Base-by-base conservation (phyloP, 257 asterid species). In the Linderniella brevidens region DNA sequence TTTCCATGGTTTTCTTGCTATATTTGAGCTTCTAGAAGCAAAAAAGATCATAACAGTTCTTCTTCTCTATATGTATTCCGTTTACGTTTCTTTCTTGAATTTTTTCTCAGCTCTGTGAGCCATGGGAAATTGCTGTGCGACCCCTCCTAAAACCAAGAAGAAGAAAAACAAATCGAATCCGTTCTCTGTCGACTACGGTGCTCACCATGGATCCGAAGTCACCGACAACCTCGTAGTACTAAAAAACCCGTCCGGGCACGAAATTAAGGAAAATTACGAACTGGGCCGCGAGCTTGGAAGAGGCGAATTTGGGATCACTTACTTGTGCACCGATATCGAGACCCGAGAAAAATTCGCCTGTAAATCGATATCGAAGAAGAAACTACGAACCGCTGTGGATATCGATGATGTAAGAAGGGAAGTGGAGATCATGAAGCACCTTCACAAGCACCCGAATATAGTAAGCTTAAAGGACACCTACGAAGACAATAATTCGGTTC, bases 101-200 rank as follows among this genome's bases (percentile, higher is more conserved):
- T 6, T 37, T 6, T 25, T 25, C 32, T 25, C 32, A 25, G 32
- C 32, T 25, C 32, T 25, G n/a, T n/a, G 44, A 40, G 13, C 15
- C 44, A 40, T 40, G 44, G 44, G 44, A 40, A 40, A 40, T 40
- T 40, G 44, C 15, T 40, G 44, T 13, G 44, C 15, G 9, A 40
- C 44, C 9, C 44, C 44, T 11, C 44, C 44, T 13, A 1, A 3
- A 11, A 40, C 1, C 44, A 11, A 40, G 14, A 40, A 11, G 9
- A 40, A 40, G 15, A 40, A 40, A 9, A 40, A 40, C 15, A 40
- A 40, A 13, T 9, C 44, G 4, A 40, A 40, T 9, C 44, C 44
- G 4, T 40, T 40, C 9, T 11, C 44, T 1, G 15, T 40, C 15
- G 44, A 40, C 9, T 40, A 40, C 15, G 44, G 44, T 9, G 44